A percentile compares a stretch with the other conserved stretches of the same genome.
Conservation (phyloP, 139 green algal species). For the Marvania coccoides region DNA sequence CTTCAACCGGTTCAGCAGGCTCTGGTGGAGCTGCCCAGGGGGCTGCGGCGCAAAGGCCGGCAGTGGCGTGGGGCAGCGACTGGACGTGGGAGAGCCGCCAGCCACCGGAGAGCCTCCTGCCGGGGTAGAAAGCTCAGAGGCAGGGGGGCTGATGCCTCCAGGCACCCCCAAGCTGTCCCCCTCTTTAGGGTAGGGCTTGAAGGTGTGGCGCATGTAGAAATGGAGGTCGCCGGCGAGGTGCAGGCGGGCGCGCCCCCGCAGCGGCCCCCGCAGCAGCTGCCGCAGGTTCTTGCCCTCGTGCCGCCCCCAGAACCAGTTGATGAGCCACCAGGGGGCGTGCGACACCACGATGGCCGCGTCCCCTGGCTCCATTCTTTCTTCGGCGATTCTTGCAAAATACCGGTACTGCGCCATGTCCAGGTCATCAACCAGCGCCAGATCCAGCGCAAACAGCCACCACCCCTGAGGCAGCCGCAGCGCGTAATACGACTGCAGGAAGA, state of each 20-base stretch:
- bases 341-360: conserved; percentile 79
- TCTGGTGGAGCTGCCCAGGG: conserved; percentile 15
- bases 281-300: conserved; percentile 52
- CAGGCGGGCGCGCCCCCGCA: conserved; percentile 60
- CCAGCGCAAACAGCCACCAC: conserved; percentile 87
- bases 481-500: conserved; percentile 70
- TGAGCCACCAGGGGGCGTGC: conserved; percentile 80
- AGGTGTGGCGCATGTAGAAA: conserved; percentile 85
- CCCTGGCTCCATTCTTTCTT: conserved; percentile 56
- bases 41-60: neutral
- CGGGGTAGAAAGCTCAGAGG: conserved; percentile 19
- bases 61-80: conserved; percentile 2
- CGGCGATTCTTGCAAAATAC: conserved; percentile 83
- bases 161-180: neutral
- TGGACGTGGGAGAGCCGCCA: conserved; percentile 7
- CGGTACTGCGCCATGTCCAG: conserved; percentile 77
- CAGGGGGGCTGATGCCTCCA: conserved; percentile 6
- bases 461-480: conserved; percentile 67
- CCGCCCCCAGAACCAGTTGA: conserved; percentile 66
- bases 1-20: conserved; percentile 4
- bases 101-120: conserved; percentile 15
- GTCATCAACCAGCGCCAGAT: conserved; percentile 65
- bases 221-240: conserved; percentile 80
- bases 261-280: conserved; percentile 70
- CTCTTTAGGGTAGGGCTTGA: conserved; percentile 18